Evolutionary conservation across 768 basidiomycete genomes (phyloP), one percentile per base, ranked within the genome.

Genomic region (Panaeolus papilionaceus): DNA sequence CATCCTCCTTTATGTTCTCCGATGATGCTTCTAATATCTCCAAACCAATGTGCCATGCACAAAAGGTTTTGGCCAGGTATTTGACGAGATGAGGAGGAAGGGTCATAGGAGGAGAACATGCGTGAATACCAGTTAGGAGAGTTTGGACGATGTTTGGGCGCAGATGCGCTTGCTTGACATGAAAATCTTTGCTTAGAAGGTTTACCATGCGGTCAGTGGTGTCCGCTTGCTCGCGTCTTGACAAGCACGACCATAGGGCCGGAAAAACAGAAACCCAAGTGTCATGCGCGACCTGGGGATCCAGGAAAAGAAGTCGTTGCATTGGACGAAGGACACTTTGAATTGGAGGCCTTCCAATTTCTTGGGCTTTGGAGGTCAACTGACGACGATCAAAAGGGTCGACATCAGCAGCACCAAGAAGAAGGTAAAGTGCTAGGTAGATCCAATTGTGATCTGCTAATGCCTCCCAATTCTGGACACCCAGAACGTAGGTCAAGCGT

Each of bases 31-130:
- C 89, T 3, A 99, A 86, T 38, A 97, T 88, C 76, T 98, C 96
- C 66, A 97, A 80, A 3, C 90, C 89, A 61, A 92, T 87, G 76
- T 98, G 93, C 96, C 97, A 99, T n/a, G 94, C 93, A 44, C 94
- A 91, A 77, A 93, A 99, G 0, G 94, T 94, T 80, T 98, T 98
- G 18, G 94, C 95, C 39, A 99, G 89, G 76, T 96, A 99, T 76
- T 98, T 98, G 72, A 98, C 86, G 40, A 99, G 88, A 73, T 97
- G 93, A 11, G 98, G 96, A 8, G 98, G 98, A 2, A 99, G 84
- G 38, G 88, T 89, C 85, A 98, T 91, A 0, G 92, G 86, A 5
- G 96, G 95, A 8, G 84, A 87, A 76, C 96, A 98, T n/a, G 90
- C 87, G 45, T 94, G 89, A 47, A 94, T 85, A 1, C 94, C 94